Evolutionary conservation across 2,329 filamentous ascomycete species (phyloP).

Genomic region (Penicillium sp.): DNA sequence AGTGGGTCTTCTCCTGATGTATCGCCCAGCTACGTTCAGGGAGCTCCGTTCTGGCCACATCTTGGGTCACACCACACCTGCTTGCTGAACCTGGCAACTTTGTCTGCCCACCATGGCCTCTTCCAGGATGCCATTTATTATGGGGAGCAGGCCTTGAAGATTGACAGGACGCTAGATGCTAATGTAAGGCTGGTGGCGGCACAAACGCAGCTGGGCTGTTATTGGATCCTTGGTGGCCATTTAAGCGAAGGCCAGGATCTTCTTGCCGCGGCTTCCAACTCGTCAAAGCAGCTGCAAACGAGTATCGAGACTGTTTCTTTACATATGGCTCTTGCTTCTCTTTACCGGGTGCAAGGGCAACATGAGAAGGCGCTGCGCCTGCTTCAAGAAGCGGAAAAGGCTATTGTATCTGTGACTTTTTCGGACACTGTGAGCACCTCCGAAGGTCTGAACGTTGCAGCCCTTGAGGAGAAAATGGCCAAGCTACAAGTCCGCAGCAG

Average conservation of each 20-base stretch:
- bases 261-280: slow-evolving; percentile 58
- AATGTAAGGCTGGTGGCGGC: slow-evolving; percentile 55
- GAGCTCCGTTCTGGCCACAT: slow-evolving; percentile 77
- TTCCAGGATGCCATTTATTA: slow-evolving; percentile 88
- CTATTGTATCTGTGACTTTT: slow-evolving; percentile 46
- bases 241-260: slow-evolving; percentile 57
- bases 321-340: slow-evolving; percentile 46
- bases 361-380: slow-evolving; percentile 51
- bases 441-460: slow-evolving; percentile 33
- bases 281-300: slow-evolving; percentile 53
- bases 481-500: slow-evolving; percentile 41
- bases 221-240: slow-evolving; percentile 54
- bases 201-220: slow-evolving; percentile 49
- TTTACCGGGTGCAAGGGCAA: slow-evolving; percentile 52
- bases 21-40: slow-evolving; percentile 52
- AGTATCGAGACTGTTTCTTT: slow-evolving; percentile 57
- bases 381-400: slow-evolving; percentile 52
- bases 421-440: slow-evolving; percentile 34
- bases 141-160: slow-evolving; percentile 77
- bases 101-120: slow-evolving; percentile 83
- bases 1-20: slow-evolving; percentile 38
- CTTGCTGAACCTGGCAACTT: slow-evolving; percentile 70
- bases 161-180: slow-evolving; percentile 69
- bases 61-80: slow-evolving; percentile 72
- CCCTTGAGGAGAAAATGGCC: slow-evolving; percentile 47